These are phyloP conservation scores for Penicillium sp. DNA, from an alignment of 2,329 filamentous ascomycete genomes.

Conservation along the genomic window DNA sequence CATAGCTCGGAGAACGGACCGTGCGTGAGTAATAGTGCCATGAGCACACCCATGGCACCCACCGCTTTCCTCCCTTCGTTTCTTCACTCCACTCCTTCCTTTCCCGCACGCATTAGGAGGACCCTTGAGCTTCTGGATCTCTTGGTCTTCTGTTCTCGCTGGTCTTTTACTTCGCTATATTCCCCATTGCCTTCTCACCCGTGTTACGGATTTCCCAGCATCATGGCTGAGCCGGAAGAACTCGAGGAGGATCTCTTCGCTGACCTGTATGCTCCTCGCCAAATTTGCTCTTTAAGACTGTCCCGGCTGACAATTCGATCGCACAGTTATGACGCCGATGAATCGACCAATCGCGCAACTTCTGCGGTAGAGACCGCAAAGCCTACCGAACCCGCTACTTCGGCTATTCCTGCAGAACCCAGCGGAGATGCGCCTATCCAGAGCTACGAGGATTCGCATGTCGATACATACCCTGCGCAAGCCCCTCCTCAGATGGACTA, in stretches of 20 bases:
- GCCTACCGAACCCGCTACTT: constrained; percentile 33
- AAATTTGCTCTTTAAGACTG: background rate
- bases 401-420: constrained; percentile 29
- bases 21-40: constrained; percentile 16
- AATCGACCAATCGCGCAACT: constrained; percentile 43
- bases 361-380: constrained; percentile 38
- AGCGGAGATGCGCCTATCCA: constrained; percentile 35
- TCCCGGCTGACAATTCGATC: constrained; percentile 9
- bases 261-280: constrained; percentile 67
- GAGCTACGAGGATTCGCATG: constrained; percentile 32
- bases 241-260: constrained; percentile 94
- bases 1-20: background rate
- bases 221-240: constrained; percentile 76
- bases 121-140: background rate
- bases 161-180: background rate
- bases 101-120: constrained; percentile 4
- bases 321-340: constrained; percentile 66
- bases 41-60: background rate
- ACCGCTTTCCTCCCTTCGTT: constrained; percentile 20
- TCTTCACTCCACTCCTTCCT: constrained; percentile 12
- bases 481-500: constrained; percentile 24
- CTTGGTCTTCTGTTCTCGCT: background rate
- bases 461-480: constrained; percentile 22
- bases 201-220: constrained; percentile 25
- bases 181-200: constrained; percentile 1